Base-by-base conservation (phyloP, 306 rosid genomes). In the Quercus cerris region DNA sequence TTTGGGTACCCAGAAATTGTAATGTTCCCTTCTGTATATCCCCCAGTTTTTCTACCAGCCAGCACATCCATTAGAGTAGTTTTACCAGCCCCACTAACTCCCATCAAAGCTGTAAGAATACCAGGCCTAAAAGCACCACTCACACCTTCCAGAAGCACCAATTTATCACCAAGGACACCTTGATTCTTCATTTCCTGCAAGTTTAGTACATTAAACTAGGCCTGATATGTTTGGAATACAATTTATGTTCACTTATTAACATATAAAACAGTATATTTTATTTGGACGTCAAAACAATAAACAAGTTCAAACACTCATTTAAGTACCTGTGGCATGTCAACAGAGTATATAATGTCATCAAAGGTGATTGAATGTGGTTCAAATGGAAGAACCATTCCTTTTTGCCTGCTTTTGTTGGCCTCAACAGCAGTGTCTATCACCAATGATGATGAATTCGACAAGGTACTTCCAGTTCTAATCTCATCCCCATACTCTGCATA, bases 31-130 rank as follows among this genome's bases (percentile, higher is more conserved):
- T 92, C 91, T 54, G 86, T 82, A 75, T 90, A 87, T 23, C 97
- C 97, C 4, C 93, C 92, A n/a, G 94, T 92, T 86, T 92, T 92
- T 84, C 93, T 83, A 27, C 97, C 95, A 5, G 97, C 91, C 73
- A 92, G 57, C 49, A 92, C 97, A 84, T 92, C 97, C 97, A 92
- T 86, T 71, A 92, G 75, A 44, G 97, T 92, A 33, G 97, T 92
- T 83, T 92, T 92, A 22, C 97, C 97, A 33, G 94, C 97, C 49
- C 97, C 97, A 82, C 97, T 92, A 20, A 92, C 93, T 31, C 94
- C 97, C 94, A 92, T 92, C 6, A 92, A 77, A 79, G 93, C 94
- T 72, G 97, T 92, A 75, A 92, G 86, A 82, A 89, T 85, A 15
- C 97, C 97, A 4, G 97, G 97, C 88, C 92, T 86, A 58, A 92